phyloP scores from a whole-genome alignment of 192 early-diverging fungal species.

The Lobosporangium transversale region DNA sequence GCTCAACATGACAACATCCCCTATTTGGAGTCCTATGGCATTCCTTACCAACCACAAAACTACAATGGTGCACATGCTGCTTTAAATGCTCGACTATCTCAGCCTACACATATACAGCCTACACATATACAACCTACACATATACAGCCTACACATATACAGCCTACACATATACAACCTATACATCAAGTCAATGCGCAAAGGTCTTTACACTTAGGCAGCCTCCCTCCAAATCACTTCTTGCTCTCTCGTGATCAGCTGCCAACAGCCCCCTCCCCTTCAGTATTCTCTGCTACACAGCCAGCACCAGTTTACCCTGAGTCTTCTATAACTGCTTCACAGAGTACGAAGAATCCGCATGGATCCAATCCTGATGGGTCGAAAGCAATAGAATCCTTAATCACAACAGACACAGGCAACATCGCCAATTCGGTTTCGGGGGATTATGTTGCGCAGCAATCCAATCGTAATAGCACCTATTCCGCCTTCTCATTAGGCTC shows the following conservation, averaged over 20 bases:
- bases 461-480: constrained; percentile 8
- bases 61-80: constrained; percentile 16
- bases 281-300: constrained; percentile 17
- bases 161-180: no score
- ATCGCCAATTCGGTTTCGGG: not conserved
- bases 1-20: not conserved
- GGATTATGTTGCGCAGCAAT: not conserved
- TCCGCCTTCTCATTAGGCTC: constrained; percentile 10
- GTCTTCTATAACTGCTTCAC: not conserved
- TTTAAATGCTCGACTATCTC: not conserved
- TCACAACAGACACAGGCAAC: not conserved
- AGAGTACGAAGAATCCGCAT: not conserved
- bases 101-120: not conserved
- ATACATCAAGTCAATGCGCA: constrained; percentile 32
- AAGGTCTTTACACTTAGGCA: constrained; percentile 12
- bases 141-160: no score
- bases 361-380: not conserved
- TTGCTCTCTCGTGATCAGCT: constrained; percentile 21
- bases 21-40: not conserved
- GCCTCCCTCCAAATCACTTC: constrained; percentile 12
- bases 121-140: no score
- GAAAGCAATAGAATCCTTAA: not conserved
- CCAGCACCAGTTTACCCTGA: constrained; percentile 23
- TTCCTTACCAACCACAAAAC: constrained; percentile 9
- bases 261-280: constrained; percentile 35